A percentile compares a stretch with the other conserved stretches of the same genome.
These are phyloP conservation scores for Tephrocybe sp. DNA, from an alignment of 768 basidiomycete genomes.

Conservation along the genomic window DNA sequence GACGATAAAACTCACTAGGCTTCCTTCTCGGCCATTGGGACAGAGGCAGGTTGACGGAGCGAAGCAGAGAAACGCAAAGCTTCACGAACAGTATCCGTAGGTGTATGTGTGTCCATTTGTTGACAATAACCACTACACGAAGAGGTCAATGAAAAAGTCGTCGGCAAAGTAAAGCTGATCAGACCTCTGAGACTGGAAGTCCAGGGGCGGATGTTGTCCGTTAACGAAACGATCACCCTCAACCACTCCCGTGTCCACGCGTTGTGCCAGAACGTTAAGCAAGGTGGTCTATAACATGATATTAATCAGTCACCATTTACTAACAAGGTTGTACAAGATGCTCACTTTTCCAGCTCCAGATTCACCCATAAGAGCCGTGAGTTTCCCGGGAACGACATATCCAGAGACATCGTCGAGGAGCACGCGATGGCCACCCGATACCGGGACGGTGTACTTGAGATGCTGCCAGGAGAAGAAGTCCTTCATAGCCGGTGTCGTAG, in stretches of 20 bases:
- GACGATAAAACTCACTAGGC: constrained; percentile 58
- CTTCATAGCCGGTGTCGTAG: constrained; percentile 42
- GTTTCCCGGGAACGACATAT: constrained; percentile 77
- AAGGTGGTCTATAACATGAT: constrained; percentile 44
- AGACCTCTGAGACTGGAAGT: constrained; percentile 65
- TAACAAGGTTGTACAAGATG: background rate
- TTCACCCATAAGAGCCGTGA: constrained; percentile 78
- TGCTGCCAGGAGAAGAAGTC: constrained; percentile 83
- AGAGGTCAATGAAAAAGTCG: background rate
- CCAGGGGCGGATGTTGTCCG: constrained; percentile 47
- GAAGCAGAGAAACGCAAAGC: constrained; percentile 79
- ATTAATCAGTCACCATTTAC: background rate
- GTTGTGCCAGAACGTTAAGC: constrained; percentile 56
- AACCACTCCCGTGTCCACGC: constrained; percentile 46
- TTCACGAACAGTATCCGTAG: constrained; percentile 76
- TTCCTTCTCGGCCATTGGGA: constrained; percentile 70
- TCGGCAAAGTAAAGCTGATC: constrained; percentile 1
- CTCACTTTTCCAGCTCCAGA: constrained; percentile 47
- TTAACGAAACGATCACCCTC: constrained; percentile 56
- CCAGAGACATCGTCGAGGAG: constrained; percentile 77
- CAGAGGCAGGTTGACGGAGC: constrained; percentile 69
- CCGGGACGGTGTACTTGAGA: constrained; percentile 64
- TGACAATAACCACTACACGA: constrained; percentile 74
- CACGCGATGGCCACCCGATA: constrained; percentile 42
- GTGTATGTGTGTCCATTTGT: constrained; percentile 81